Conservation (phyloP, 441 rosid species). For the Hypseocharis bilobata region DNA sequence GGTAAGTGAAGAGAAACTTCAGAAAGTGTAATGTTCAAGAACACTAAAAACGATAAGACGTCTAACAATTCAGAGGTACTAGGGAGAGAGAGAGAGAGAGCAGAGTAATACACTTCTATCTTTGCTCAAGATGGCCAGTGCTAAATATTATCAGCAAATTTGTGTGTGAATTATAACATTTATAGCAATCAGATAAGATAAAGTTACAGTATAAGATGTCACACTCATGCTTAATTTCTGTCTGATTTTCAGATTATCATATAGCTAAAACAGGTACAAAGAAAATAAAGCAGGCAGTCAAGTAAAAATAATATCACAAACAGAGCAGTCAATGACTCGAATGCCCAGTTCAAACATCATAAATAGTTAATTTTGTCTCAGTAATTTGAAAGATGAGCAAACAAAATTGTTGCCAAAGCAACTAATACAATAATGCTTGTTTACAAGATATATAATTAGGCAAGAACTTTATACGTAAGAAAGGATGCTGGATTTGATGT, state of each 20-base stretch:
- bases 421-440: no score
- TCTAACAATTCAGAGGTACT: neutral
- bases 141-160: neutral
- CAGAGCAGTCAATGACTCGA: neutral
- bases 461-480: no score
- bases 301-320: neutral
- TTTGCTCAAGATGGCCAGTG: neutral
- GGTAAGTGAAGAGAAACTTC: neutral
- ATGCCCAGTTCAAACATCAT: no score
- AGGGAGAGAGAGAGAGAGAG: neutral
- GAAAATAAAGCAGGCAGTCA: neutral
- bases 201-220: neutral
- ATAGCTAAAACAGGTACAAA: neutral
- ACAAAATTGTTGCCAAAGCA: no score
- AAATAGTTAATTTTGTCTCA: no score
- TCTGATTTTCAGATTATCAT: neutral
- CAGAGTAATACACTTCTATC: neutral
- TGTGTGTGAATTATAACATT: neutral
- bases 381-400: no score
- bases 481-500: no score
- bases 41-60: neutral
- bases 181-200: neutral
- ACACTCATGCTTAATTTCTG: neutral
- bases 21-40: neutral
- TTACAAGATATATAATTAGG: no score